Conservation (phyloP, 1,284 basidiomycete genomes). For the Moesziomyces sp. region DNA sequence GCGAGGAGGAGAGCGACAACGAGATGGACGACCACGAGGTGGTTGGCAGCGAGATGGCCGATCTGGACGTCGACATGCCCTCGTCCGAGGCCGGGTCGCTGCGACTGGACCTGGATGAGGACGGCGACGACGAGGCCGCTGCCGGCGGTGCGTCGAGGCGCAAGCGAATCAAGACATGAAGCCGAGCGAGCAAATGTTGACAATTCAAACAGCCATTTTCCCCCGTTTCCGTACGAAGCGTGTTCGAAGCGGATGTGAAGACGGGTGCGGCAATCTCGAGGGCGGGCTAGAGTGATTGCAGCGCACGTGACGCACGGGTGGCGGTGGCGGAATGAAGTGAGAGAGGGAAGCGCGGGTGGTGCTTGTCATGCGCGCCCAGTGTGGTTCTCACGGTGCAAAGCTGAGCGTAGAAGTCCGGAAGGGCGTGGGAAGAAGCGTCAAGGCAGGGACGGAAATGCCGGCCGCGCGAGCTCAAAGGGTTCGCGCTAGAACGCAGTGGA, state of each 20-base stretch:
- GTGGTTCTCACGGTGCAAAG: too few species aligned
- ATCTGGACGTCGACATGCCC: conserved; percentile 19
- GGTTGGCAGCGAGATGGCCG: conserved; percentile 17
- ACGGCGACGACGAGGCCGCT: background rate
- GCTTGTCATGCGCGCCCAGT: too few species aligned
- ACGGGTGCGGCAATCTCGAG: too few species aligned
- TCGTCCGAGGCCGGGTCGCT: conserved; percentile 11
- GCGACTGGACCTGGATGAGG: conserved; percentile 12
- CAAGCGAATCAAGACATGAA: conserved; percentile 3
- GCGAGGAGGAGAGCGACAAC: conserved; percentile 2
- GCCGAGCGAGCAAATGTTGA: background rate
- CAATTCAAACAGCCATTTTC: too few species aligned
- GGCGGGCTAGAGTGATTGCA: too few species aligned
- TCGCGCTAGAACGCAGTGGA: too few species aligned
- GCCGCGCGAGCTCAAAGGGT: background rate
- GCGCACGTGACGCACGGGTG: too few species aligned
- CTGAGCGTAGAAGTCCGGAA: too few species aligned
- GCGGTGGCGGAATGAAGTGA: too few species aligned
- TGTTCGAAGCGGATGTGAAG: too few species aligned
- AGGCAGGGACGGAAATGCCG: background rate
- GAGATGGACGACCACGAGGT: conserved; percentile 1
- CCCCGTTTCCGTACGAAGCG: too few species aligned
- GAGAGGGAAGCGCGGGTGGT: too few species aligned
- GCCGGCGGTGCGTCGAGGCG: conserved; percentile 10
- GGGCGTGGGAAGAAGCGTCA: background rate